Evolutionary conservation across 345 rosid genomes (phyloP), one percentile per base, ranked within the genome.

Genomic region (Rhodamnia rubescens): DNA sequence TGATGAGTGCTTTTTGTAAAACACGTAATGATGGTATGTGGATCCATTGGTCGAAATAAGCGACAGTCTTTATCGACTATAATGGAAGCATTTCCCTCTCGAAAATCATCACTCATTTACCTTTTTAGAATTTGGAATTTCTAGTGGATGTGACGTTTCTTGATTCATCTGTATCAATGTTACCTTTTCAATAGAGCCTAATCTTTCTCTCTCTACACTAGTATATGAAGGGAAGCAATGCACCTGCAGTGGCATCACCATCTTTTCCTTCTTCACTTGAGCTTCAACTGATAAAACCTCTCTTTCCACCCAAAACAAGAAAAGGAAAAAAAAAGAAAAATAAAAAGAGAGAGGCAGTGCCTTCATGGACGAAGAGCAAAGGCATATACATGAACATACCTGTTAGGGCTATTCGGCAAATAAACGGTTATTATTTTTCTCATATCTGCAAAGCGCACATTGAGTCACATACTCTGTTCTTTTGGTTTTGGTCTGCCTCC

Each of bases 301-400:
- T 64, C 12, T 10, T 64, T 64, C 75, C 44, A 29, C 53, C 53
- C 13, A 74, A 74, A 44, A 74, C 18, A 29, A 14, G 53, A 51
- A 51, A 51, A 51, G 40, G 7, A 47, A 47, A 47, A 8, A 7
- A 47, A 5, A n/a, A 0, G n/a, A 21, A 3, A 5, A 11, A 2
- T 6, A 58, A 1, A 29, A 29, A n/a, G 85, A 57, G 15, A 36
- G 40, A 36, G 40, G 11, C 40, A 61, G 64, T 10, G 5, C 55
- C 82, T n/a, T 53, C 83, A 86, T 47, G 85, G 84, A 87, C 47
- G 86, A 87, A n/a, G 86, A 84, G 58, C 86, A 84, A 53, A 87
- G 88, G 88, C 40, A 36, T 36, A 5, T 51, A 32, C 44, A 16
- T 8, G 12, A 29, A 64, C 18, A 40, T 1, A 16, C 8, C 6